These are phyloP conservation scores for Saccharum officinarum DNA, from an alignment of 176 grass and related monocot genomes.

Conservation along the genomic window DNA sequence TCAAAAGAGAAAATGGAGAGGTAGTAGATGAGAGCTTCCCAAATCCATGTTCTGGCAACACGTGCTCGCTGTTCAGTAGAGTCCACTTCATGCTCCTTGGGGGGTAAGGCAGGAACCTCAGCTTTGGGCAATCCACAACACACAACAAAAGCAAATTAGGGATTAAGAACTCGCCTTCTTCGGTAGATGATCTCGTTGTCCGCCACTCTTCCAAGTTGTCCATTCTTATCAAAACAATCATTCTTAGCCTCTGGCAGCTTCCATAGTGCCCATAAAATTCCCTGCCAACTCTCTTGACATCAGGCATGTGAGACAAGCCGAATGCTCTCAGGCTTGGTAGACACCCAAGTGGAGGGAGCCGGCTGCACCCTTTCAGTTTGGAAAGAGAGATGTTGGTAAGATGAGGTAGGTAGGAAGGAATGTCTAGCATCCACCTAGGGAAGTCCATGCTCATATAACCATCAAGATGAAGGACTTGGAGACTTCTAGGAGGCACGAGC, in stretches of 20 bases:
- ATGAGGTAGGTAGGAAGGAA: not conserved
- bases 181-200: too few species aligned
- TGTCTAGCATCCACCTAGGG: not conserved
- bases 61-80: not conserved
- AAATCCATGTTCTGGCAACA: not conserved
- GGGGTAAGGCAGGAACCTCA: too few species aligned
- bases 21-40: not conserved
- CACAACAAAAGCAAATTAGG: too few species aligned
- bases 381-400: accelerated
- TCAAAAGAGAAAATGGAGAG: not conserved
- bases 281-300: not conserved
- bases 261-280: not conserved
- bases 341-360: slow-evolving; percentile 1
- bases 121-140: too few species aligned
- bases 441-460: not conserved
- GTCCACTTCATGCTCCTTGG: not conserved
- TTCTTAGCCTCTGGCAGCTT: not conserved
- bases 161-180: too few species aligned
- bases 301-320: accelerated
- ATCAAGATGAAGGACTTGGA: accelerated
- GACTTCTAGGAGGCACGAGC: not conserved
- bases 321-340: not conserved
- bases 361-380: not conserved
- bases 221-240: accelerated
- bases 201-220: not conserved